phyloP scores from a whole-genome alignment of 352 stramenopile species.

The Globisporangium cystogenes region DNA sequence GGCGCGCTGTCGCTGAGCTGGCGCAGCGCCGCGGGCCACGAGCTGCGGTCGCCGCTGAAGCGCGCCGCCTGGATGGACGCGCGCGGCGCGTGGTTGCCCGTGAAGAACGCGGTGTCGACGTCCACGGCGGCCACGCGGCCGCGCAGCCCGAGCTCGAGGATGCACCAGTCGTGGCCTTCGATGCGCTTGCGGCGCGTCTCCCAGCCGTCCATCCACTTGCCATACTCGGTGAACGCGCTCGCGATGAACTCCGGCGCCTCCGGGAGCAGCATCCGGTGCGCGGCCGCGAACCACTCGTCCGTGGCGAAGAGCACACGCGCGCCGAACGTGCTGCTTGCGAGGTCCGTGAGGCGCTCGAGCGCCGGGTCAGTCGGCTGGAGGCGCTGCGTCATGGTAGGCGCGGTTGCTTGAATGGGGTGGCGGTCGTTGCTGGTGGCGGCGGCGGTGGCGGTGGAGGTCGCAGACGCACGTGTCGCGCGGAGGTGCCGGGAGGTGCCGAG shows the following conservation, averaged over 20 bases:
- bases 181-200: constrained; percentile 90
- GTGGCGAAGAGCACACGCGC: constrained; percentile 87
- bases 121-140: constrained; percentile 55
- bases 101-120: constrained; percentile 95
- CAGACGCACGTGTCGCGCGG: not conserved
- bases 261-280: constrained; percentile 77
- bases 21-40: constrained; percentile 32
- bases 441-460: not conserved
- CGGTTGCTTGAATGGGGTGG: no score
- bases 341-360: constrained; percentile 45
- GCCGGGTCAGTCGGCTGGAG: constrained; percentile 5
- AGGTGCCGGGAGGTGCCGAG: no score
- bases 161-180: constrained; percentile 88
- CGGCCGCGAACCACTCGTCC: constrained; percentile 91
- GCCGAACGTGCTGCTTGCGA: constrained; percentile 53
- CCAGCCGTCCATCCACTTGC: constrained; percentile 97
- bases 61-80: constrained; percentile 86
- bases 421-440: no score
- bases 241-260: constrained; percentile 82
- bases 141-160: constrained; percentile 85
- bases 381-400: not conserved
- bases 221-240: constrained; percentile 89
- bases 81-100: constrained; percentile 84
- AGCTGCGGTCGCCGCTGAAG: constrained; percentile 29
- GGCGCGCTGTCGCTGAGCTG: constrained; percentile 31